Base-by-base conservation (phyloP, 23 red algal species). In the Chondrus crispus region DNA sequence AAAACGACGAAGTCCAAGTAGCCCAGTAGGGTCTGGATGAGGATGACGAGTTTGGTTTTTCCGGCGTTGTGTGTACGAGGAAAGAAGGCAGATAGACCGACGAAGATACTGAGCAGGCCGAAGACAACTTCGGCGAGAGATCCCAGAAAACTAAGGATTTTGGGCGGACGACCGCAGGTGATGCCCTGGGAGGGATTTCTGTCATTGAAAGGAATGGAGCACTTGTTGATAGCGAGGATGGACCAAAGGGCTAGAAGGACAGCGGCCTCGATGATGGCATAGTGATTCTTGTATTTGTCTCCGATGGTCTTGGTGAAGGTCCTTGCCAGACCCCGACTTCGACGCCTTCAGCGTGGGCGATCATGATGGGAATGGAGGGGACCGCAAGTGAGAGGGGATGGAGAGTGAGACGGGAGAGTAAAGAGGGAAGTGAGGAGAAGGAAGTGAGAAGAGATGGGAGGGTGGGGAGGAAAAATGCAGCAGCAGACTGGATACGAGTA, bases 1-100 rank as follows among this genome's bases (percentile, higher is more conserved):
- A 68, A 93, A 30, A 93, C 38, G 19, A 76, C 43, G 46, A 93
- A 86, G n/a, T 85, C 90, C 46, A 28, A 93, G 46, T 51, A 80
- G 28, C 81, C 80, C 16, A 93, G 42, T 0, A 86, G 22, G 2
- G 68, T 77, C 64, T 93, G 90, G 8, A 85, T 41, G 45, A 78
- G 54, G 44, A 93, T 46, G 38, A 33, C 36, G 2, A 86, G 16
- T 55, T 60, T 80, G 35, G 90, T 93, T 28, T 57, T 18, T 22
- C 2, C 19, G 2, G 80, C 46, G 49, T 44, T 77, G 80, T 86
- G 66, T 69, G 68, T 78, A 35, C 81, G 49, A 26, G 85, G 33
- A 18, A 93, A 22, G 12, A 85, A 45, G 1, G 90, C 80, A 0
- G 68, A 18, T 7, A 68, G 39, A 0, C 79, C 90, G 18, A 93